Evolutionary conservation across 257 asterid species (phyloP).

Genomic region (Cruciata laevipes): DNA sequence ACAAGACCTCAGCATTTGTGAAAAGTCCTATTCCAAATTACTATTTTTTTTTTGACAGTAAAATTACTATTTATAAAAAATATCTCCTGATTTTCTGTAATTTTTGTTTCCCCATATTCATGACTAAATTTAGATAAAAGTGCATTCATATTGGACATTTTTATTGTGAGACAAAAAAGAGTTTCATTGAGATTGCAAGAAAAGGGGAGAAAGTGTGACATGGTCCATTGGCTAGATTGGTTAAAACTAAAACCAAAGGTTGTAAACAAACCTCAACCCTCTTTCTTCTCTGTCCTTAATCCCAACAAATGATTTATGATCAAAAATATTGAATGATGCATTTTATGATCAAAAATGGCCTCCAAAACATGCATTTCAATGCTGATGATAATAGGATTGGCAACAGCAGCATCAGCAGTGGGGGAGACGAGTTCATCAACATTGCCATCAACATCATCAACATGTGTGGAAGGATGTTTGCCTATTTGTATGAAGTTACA

Average conservation of each 20-base stretch:
- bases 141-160: not conserved
- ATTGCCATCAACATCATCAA: not conserved
- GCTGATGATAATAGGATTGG: not conserved
- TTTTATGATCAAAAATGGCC: not conserved
- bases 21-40: not conserved
- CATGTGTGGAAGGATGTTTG: conserved; percentile 21
- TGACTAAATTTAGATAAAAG: not conserved
- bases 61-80: too few species aligned
- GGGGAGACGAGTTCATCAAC: not conserved
- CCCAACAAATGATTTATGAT: not conserved
- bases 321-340: not conserved
- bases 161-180: too few species aligned
- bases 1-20: not conserved
- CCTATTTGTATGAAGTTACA: conserved; percentile 17
- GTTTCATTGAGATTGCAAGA: not conserved
- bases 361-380: not conserved
- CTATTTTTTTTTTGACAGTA: too few species aligned
- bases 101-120: not conserved
- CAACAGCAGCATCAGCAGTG: not conserved
- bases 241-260: not conserved
- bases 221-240: not conserved
- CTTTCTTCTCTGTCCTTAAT: not conserved
- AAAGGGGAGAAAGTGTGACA: not conserved
- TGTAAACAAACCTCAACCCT: not conserved
- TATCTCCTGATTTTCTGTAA: not conserved